A percentile compares a stretch with the other conserved stretches of the same genome.
Evolutionary conservation across 306 rosid species (phyloP).

Genomic region (Ziziphus jujuba): DNA sequence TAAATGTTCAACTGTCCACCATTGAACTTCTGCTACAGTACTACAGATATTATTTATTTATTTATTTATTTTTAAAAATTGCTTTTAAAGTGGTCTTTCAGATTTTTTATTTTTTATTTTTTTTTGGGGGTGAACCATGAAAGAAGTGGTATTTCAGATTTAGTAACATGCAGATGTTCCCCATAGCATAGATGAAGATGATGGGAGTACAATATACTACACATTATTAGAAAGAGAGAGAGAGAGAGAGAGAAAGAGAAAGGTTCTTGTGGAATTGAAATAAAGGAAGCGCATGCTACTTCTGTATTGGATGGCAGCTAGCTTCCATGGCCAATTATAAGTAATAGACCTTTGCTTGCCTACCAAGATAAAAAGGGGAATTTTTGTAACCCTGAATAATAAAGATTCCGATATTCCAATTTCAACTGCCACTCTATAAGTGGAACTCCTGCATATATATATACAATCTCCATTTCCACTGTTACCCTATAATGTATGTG

Average conservation of each 20-base stretch:
- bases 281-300: slow-evolving; percentile 30
- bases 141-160: too few relatives aligned
- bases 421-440: slow-evolving; percentile 13
- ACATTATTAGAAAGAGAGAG: slow-evolving; percentile 22
- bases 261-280: slow-evolving; percentile 32
- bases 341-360: neutral
- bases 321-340: slow-evolving; percentile 28
- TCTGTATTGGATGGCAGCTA: slow-evolving; percentile 43
- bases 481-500: too few relatives aligned
- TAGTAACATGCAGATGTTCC: neutral
- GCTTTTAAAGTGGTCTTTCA: too few relatives aligned
- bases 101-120: too few relatives aligned
- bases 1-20: too few relatives aligned
- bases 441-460: slow-evolving; percentile 15
- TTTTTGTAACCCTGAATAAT: neutral
- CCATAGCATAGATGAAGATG: neutral
- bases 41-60: too few relatives aligned
- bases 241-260: too few relatives aligned
- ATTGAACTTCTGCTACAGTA: too few relatives aligned
- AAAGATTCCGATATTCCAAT: neutral
- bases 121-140: too few relatives aligned
- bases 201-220: neutral
- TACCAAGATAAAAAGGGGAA: neutral
- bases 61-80: too few relatives aligned
- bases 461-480: too few relatives aligned